These are phyloP conservation scores for Pythium aristosporum DNA, from an alignment of 352 stramenopile species.

Conservation along the genomic window DNA sequence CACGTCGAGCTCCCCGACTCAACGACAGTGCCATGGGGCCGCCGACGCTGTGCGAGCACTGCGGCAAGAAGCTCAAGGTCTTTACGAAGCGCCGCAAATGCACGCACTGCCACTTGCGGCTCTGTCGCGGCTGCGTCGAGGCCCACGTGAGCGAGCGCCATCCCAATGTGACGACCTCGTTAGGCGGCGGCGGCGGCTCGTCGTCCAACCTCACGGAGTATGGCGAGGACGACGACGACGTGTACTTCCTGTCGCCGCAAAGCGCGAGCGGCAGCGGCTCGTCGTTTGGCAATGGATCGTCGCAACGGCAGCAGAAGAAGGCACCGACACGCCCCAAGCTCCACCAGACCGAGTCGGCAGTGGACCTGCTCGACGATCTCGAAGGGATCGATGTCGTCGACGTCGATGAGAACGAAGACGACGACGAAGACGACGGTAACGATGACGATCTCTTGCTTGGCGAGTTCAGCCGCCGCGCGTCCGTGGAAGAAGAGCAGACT, in stretches of 20 bases:
- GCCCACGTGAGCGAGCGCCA: constrained; percentile 53
- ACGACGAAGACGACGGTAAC: constrained; percentile 40
- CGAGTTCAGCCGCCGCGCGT: constrained; percentile 37
- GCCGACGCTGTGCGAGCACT: constrained; percentile 51
- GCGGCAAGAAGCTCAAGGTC: constrained; percentile 77
- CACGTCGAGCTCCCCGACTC: too few relatives aligned
- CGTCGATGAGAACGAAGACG: constrained; percentile 39
- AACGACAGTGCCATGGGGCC: constrained; percentile 33
- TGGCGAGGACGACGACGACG: constrained; percentile 36
- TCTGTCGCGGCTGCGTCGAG: constrained; percentile 58
- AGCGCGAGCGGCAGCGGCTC: constrained; percentile 5
- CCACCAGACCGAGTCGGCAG: constrained; percentile 19
- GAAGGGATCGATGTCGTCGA: constrained; percentile 34
- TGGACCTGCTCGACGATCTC: constrained; percentile 39
- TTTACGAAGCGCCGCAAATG: constrained; percentile 72
- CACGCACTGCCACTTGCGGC: constrained; percentile 54
- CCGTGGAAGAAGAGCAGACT: constrained; percentile 48
- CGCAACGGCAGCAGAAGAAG: neutral
- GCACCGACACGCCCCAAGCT: neutral
- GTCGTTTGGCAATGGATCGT: constrained; percentile 4
- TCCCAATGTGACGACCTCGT: constrained; percentile 22
- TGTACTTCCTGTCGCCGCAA: constrained; percentile 55
- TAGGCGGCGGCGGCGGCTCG: neutral
- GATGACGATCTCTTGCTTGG: constrained; percentile 42
- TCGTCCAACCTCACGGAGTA: constrained; percentile 17